These are phyloP conservation scores for Candida tunisiensis DNA, from an alignment of 1,139 yeast genomes.

Conservation along the genomic window DNA sequence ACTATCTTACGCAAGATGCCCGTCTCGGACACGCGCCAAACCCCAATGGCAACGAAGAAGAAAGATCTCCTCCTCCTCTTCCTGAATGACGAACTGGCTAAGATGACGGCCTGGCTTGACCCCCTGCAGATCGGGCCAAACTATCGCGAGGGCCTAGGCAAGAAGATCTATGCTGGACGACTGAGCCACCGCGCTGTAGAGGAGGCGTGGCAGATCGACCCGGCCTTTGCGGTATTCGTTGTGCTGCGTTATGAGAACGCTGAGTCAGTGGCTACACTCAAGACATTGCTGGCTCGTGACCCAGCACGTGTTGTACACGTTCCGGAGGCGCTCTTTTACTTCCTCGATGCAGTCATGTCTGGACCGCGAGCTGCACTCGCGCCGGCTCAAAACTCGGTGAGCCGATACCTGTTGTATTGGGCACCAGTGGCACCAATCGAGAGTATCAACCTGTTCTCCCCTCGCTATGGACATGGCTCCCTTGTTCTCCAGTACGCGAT, in stretches of 20 bases:
- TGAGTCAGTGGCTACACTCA: too few relatives aligned
- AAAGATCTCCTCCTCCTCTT: conserved; percentile 39
- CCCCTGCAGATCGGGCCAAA: conserved; percentile 37
- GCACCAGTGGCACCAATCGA: conserved; percentile 68
- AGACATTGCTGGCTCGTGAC: too few relatives aligned
- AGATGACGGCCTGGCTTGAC: conserved; percentile 63
- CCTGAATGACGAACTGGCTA: conserved; percentile 58
- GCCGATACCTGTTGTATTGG: conserved; percentile 42
- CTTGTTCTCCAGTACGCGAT: conserved; percentile 71
- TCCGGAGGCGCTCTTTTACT: conserved; percentile 45
- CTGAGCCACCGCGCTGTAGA: conserved; percentile 16
- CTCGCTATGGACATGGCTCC: conserved; percentile 54
- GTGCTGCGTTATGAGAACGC: conserved; percentile 35
- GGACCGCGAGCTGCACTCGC: too few relatives aligned
- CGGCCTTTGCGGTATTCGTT: conserved; percentile 57
- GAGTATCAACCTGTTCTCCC: conserved; percentile 70
- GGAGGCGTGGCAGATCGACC: conserved; percentile 51
- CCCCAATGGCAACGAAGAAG: conserved; percentile 18
- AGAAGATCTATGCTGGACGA: too few relatives aligned
- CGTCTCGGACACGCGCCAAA: conserved; percentile 1
- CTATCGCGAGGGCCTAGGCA: too few relatives aligned
- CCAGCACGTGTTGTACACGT: conserved; percentile 49
- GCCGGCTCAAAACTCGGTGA: conserved; percentile 3
- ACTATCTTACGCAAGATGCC: too few relatives aligned
- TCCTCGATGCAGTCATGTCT: too few relatives aligned